Base-by-base conservation (phyloP, 768 basidiomycete genomes). In the Albatrellus ellisii region DNA sequence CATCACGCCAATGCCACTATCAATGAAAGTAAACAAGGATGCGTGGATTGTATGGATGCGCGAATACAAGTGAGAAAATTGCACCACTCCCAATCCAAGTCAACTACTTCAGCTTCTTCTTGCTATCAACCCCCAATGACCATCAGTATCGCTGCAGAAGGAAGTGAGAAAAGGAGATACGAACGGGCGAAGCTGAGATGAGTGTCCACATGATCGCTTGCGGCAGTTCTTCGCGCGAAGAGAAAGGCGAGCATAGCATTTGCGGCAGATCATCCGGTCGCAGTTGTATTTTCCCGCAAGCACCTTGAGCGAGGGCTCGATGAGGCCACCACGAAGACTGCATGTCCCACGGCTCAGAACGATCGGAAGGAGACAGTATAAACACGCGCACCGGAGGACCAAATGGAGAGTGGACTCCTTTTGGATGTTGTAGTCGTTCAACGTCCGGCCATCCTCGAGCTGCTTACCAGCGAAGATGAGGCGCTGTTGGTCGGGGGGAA, bases 171-270 rank as follows among this genome's bases (percentile, higher is more conserved):
- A 78, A 85, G 25, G 35, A 7, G 10, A 18, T 32, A 18, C 31
- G 61, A 50, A 89, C 86, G 86, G 87, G 62, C 87, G 80, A 68
- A 92, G 86, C 56, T 88, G 87, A 48, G 78, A 81, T 36, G 83
- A 86, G 64, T 87, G 86, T 15, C 90, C 90, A 58, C 91, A 94
- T 46, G 77, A 73, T 52, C 90, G 75, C 72, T 94, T 94, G 62
- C 94, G 75, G 80, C 95, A 98, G 78, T 99, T 98, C 70, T 92
- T 97, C 27, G 95, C 95, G 62, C 95, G 90, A 41, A 92, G 94
- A 50, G 95, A 94, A 55, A 98, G 94, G 55, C 95, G 94, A 34
- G 95, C 95, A 64, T 98, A 98, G 72, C 95, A 98, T 67, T 97
- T 97, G 65, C 95, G 90, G 77, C 95, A 98, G 57, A 97, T 97